Conservation (phyloP, 106 monocot species). For the Triglochin maritima region DNA sequence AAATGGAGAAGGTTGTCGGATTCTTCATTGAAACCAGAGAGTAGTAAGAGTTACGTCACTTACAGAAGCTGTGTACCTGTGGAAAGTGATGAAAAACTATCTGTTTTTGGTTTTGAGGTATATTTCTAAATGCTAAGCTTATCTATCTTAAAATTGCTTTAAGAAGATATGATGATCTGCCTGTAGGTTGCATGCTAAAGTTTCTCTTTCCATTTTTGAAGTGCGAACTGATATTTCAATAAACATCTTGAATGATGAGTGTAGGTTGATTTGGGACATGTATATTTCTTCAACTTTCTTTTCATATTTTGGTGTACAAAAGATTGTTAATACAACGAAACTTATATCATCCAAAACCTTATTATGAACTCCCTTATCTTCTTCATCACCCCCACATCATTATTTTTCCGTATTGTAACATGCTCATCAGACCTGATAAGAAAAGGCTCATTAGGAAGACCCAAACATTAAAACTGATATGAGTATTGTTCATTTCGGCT, state of each 20-base stretch:
- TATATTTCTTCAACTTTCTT: too few relatives aligned
- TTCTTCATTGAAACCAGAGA: conserved; percentile 27
- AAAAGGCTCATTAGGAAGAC: too few relatives aligned
- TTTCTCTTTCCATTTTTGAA: not conserved
- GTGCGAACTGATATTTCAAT: not conserved
- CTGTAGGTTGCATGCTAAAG: not conserved
- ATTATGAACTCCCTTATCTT: too few relatives aligned
- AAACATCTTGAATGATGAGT: not conserved
- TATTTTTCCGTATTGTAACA: too few relatives aligned
- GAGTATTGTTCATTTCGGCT: too few relatives aligned
- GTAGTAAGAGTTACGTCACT: conserved; percentile 50
- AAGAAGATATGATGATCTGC: not conserved
- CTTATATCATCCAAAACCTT: too few relatives aligned
- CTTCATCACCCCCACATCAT: too few relatives aligned
- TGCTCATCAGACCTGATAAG: too few relatives aligned
- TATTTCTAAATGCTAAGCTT: not conserved
- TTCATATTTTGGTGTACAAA: too few relatives aligned
- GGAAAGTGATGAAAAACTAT: conserved; percentile 67
- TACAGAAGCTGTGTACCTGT: conserved; percentile 82
- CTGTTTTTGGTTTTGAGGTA: conserved; percentile 99
- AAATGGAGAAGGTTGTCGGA: conserved; percentile 48
- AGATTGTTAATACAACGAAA: too few relatives aligned
- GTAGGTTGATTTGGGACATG: not conserved
- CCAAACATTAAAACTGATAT: too few relatives aligned
- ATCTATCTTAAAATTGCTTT: not conserved